These are phyloP conservation scores for Laguncularia racemosa DNA, from an alignment of 345 rosid genomes.

Conservation along the genomic window DNA sequence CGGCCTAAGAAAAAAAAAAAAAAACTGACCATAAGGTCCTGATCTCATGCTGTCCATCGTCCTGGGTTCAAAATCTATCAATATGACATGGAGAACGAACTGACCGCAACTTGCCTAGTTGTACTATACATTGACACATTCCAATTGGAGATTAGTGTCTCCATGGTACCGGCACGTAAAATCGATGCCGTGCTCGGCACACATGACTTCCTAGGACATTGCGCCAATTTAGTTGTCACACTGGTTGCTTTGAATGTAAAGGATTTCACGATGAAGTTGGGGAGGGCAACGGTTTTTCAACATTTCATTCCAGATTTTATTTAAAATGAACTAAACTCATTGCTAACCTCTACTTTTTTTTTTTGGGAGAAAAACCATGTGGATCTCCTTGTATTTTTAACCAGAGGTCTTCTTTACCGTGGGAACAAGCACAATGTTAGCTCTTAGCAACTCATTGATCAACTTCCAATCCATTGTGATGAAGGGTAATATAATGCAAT, in stretches of 20 bases:
- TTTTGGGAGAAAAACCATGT: no score
- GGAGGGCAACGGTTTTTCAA: no score
- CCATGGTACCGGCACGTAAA: slow-evolving; percentile 69
- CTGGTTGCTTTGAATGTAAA: slow-evolving; percentile 69
- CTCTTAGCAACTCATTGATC: no score
- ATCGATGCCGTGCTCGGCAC: slow-evolving; percentile 75
- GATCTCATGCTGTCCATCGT: slow-evolving; percentile 77
- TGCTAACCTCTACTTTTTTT: no score
- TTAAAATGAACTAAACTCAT: no score
- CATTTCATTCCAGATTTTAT: no score
- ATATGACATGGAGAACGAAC: slow-evolving; percentile 62
- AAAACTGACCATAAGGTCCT: slow-evolving; percentile 67
- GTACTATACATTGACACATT: slow-evolving; percentile 68
- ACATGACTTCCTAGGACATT: slow-evolving; percentile 75
- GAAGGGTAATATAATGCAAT: no score
- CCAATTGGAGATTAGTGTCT: slow-evolving; percentile 54
- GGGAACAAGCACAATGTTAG: no score
- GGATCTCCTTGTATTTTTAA: no score
- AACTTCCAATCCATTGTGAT: no score
- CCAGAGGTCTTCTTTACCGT: no score
- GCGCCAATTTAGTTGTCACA: slow-evolving; percentile 82
- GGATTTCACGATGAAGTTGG: slow-evolving; percentile 79
- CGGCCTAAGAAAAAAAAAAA: no score
- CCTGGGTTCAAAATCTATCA: slow-evolving; percentile 79
- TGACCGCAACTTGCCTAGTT: slow-evolving; percentile 76